These are phyloP conservation scores for Inga laurina DNA, from an alignment of 306 rosid genomes.

Conservation along the genomic window DNA sequence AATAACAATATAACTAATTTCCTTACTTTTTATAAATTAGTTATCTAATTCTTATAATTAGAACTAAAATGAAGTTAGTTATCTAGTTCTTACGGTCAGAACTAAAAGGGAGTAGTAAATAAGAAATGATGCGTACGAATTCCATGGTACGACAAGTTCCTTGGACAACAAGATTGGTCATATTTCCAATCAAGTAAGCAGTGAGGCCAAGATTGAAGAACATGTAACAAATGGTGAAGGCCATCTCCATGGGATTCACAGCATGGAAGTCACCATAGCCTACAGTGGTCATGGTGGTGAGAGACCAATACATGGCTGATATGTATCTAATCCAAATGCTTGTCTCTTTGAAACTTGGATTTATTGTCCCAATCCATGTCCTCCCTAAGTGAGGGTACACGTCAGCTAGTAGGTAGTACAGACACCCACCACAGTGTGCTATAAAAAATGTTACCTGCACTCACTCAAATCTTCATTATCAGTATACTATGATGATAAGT, in stretches of 20 bases:
- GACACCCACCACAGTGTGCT: conserved; percentile 85
- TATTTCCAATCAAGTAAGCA: conserved; percentile 97
- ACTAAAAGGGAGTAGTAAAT: neutral
- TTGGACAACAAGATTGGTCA: conserved; percentile 94
- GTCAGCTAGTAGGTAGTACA: conserved; percentile 84
- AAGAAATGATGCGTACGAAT: conserved; percentile 56
- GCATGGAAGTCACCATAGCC: conserved; percentile 98
- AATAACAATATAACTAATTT: neutral
- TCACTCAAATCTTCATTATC: no score
- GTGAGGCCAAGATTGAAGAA: conserved; percentile 92
- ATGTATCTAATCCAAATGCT: conserved; percentile 69
- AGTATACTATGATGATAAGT: no score
- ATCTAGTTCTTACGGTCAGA: no score
- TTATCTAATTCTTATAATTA: no score
- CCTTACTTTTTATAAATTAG: neutral
- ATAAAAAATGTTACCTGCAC: conserved; percentile 68
- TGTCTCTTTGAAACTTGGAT: conserved; percentile 70
- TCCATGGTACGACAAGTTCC: conserved; percentile 98
- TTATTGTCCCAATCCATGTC: conserved; percentile 86
- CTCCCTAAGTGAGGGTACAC: conserved; percentile 61
- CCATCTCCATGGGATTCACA: conserved; percentile 76
- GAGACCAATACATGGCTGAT: conserved; percentile 87
- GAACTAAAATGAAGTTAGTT: neutral
- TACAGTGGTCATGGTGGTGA: conserved; percentile 93
- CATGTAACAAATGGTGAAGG: conserved; percentile 87